These are phyloP conservation scores for Candida corydali DNA, from an alignment of 805 yeast species.

Conservation along the genomic window DNA sequence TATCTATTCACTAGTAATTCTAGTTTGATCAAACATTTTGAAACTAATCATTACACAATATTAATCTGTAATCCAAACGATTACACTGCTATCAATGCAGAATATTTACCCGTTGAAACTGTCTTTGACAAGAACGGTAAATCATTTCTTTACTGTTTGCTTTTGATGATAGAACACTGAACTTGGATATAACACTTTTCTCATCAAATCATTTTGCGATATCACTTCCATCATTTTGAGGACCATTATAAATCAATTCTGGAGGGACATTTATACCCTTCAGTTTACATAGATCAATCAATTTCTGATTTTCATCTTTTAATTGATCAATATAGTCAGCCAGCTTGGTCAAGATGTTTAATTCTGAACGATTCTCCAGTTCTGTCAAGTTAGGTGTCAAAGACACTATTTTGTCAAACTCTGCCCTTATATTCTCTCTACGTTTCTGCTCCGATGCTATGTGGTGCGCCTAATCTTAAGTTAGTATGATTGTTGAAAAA, in stretches of 20 bases:
- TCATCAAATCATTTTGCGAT: conserved; percentile 6
- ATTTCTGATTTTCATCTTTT: conserved; percentile 44
- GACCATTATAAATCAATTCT: conserved; percentile 29
- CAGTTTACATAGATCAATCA: conserved; percentile 38
- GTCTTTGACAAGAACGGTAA: conserved; percentile 11
- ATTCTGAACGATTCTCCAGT: conserved; percentile 78
- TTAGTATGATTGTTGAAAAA: no score
- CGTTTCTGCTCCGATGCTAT: conserved; percentile 85
- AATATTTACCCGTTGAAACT: conserved; percentile 15
- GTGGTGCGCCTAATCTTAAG: conserved; percentile 59
- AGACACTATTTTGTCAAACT: conserved; percentile 70
- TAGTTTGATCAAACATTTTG: conserved; percentile 6
- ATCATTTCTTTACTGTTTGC: conserved; percentile 12
- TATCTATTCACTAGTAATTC: conserved; percentile 14
- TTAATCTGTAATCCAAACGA: conserved; percentile 2
- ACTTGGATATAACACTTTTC: not conserved
- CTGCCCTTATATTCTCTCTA: conserved; percentile 77
- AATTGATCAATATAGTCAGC: conserved; percentile 52
- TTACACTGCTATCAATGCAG: conserved; percentile 6
- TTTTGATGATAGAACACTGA: conserved; percentile 15
- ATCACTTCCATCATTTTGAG: conserved; percentile 16
- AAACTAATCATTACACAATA: not conserved
- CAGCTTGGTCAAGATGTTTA: conserved; percentile 64
- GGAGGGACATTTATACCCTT: conserved; percentile 42
- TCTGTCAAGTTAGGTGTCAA: conserved; percentile 69